phyloP scores from a whole-genome alignment of 1,139 yeast species.

The Candida albicans region DNA sequence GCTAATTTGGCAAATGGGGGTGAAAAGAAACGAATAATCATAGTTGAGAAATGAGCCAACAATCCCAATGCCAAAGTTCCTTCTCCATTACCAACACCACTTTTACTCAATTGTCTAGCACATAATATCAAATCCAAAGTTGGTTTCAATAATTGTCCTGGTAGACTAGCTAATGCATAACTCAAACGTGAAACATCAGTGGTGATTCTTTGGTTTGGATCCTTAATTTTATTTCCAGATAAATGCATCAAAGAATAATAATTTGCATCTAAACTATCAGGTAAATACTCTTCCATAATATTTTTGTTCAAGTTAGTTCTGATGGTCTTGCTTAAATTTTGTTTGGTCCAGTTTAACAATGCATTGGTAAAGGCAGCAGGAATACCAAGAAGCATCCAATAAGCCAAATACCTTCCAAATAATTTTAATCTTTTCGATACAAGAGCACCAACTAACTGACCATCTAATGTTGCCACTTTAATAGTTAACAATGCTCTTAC shows the following conservation, averaged over 20 bases:
- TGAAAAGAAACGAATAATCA: slow-evolving; percentile 69
- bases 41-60: slow-evolving; percentile 79
- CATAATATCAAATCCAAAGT: slow-evolving; percentile 77
- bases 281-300: slow-evolving; percentile 67
- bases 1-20: slow-evolving; percentile 90
- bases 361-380: slow-evolving; percentile 87
- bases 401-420: slow-evolving; percentile 62
- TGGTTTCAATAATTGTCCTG: slow-evolving; percentile 88
- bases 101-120: slow-evolving; percentile 73
- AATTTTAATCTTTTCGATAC: slow-evolving; percentile 67
- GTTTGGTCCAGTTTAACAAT: slow-evolving; percentile 68
- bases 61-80: slow-evolving; percentile 81
- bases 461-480: slow-evolving; percentile 85
- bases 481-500: slow-evolving; percentile 74
- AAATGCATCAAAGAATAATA: slow-evolving; percentile 53
- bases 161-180: slow-evolving; percentile 67
- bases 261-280: slow-evolving; percentile 53
- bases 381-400: slow-evolving; percentile 84
- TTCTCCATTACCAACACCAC: slow-evolving; percentile 81
- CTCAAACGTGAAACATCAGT: slow-evolving; percentile 79
- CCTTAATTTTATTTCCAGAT: slow-evolving; percentile 56
- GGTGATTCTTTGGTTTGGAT: slow-evolving; percentile 82
- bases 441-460: slow-evolving; percentile 78
- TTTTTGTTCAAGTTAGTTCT: slow-evolving; percentile 65
- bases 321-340: slow-evolving; percentile 63